phyloP scores from a whole-genome alignment of 2,329 filamentous ascomycete species.

The Aspergillus sp. region DNA sequence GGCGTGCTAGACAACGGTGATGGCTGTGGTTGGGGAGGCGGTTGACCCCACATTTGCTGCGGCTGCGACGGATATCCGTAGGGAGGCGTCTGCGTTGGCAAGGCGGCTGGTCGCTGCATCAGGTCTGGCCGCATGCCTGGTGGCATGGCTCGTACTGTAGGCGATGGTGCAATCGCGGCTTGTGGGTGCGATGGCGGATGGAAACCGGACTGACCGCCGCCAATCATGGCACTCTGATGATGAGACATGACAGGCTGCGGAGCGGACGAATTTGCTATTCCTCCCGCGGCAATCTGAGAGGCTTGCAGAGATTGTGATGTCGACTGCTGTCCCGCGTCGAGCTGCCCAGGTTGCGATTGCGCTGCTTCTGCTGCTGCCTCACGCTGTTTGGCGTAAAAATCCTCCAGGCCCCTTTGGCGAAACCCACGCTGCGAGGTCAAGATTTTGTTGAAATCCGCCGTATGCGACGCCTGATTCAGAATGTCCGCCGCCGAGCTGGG shows the following conservation, averaged over 20 bases:
- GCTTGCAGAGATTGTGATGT: constrained; percentile 34
- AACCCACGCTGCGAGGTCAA: constrained; percentile 73
- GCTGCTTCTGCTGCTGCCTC: constrained; percentile 58
- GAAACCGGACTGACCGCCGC: constrained; percentile 55
- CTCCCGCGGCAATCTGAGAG: constrained; percentile 28
- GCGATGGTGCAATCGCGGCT: constrained; percentile 64
- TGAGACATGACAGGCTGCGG: constrained; percentile 34
- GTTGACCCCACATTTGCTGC: constrained; percentile 62
- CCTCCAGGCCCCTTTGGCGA: constrained; percentile 71
- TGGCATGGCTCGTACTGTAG: constrained; percentile 59
- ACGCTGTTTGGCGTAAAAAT: constrained; percentile 74
- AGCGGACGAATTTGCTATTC: constrained; percentile 29
- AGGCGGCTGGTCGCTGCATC: constrained; percentile 56
- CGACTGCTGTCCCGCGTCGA: constrained; percentile 28
- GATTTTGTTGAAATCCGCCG: constrained; percentile 83
- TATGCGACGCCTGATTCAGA: constrained; percentile 76
- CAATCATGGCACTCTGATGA: constrained; percentile 40
- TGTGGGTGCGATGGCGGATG: constrained; percentile 65
- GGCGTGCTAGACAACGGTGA: constrained; percentile 43
- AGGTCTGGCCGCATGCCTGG: constrained; percentile 54
- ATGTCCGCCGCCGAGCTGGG: constrained; percentile 71
- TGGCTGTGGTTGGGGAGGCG: constrained; percentile 57
- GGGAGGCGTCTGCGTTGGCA: constrained; percentile 37
- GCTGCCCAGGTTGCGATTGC: constrained; percentile 22
- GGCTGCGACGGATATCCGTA: constrained; percentile 55